Evolutionary conservation across 768 basidiomycete genomes (phyloP), one percentile per base, ranked within the genome.

Genomic region (Podaxis pistillaris): DNA sequence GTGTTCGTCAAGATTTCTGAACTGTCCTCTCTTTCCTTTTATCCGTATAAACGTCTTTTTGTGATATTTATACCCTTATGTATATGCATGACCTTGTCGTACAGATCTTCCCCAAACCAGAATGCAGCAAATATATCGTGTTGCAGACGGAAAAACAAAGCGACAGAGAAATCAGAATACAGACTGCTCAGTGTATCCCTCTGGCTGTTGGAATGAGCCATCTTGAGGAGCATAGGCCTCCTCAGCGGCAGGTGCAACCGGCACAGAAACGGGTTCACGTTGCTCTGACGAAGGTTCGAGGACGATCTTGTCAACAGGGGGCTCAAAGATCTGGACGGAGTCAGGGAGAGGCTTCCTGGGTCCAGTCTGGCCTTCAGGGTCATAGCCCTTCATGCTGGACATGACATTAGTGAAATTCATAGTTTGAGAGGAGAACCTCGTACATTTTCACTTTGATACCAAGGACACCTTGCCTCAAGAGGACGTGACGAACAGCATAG

Each of bases 361-460:
- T 51, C 97, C 97, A 51, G 82, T 78, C 64, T 85, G 84, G 64
- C 97, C 97, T 73, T 95, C 91, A 41, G 95, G 94, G 76, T 99
- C 97, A 75, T 82, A 90, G 56, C 90, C 93, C 80, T 96, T 96
- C 97, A 99, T 99, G 79, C 95, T 96, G 69, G 46, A 62, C 7
- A 49, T 11, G 24, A 66, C 70, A 22, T 55, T 3, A 55, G 40
- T 37, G 9, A 55, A 41, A 17, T n/a, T 26, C 22, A 9, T 17
- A 11, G n/a, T 17, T n/a, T 26, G 38, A 62, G 0, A 7, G 9
- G 40, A 7, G 26, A 28, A 55, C 11, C 22, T 67, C 78, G 58
- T 72, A 96, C 95, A 98, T 99, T 82, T 98, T 99, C 73, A 99
- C 97, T 79, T 99, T 99, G 86, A 99, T 98, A 73, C 97, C 97